Conservation (phyloP, 257 asterid species). For the Lithospermum erythrorhizon region DNA sequence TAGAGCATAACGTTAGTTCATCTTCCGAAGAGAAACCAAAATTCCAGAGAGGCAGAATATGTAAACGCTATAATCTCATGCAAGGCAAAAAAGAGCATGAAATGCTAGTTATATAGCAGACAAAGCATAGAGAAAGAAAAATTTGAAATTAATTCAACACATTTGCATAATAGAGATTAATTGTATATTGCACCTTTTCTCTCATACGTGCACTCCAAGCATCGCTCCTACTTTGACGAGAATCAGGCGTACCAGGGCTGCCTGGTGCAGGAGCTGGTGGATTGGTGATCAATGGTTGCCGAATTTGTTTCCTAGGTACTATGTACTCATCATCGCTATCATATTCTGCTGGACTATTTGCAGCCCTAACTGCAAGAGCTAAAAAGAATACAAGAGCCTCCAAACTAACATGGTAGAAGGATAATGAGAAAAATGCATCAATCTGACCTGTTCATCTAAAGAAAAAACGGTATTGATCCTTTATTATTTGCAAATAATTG, state of each 20-base stretch:
- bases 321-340: slow-evolving; percentile 96
- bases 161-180: background rate
- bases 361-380: slow-evolving; percentile 85
- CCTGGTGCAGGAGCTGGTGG: slow-evolving; percentile 65
- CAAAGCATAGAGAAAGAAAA: no score
- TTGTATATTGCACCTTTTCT: slow-evolving; percentile 54
- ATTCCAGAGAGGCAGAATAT: no score
- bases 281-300: slow-evolving; percentile 71
- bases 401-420: slow-evolving; percentile 14
- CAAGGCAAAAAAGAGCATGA: no score
- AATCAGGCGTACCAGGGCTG: slow-evolving; percentile 64
- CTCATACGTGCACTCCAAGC: slow-evolving; percentile 99
- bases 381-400: slow-evolving; percentile 85
- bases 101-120: background rate
- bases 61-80: no score
- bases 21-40: no score
- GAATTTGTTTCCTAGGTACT: slow-evolving; percentile 68
- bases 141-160: background rate
- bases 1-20: no score
- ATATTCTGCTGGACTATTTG: slow-evolving; percentile 75
- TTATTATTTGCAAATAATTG: background rate
- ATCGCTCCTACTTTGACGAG: slow-evolving; percentile 84
- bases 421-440: background rate
- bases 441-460: no score
- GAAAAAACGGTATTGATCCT: no score